These are phyloP conservation scores for Kalanchoe fedtschenkoi DNA, from an alignment of 164 flowering plant species.

Conservation along the genomic window DNA sequence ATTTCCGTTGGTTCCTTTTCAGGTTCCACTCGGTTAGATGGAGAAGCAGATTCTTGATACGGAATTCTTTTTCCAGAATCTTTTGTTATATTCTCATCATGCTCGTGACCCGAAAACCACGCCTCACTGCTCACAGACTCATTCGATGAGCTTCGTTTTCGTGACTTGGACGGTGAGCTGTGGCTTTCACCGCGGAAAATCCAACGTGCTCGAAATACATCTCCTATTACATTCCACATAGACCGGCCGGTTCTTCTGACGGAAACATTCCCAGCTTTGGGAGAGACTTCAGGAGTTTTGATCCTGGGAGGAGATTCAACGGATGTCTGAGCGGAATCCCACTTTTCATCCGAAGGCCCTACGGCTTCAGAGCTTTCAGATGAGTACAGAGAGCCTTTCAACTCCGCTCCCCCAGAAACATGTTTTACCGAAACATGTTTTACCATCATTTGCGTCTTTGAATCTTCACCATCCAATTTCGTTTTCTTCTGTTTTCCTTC, in stretches of 20 bases:
- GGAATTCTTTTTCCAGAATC: constrained; percentile 13
- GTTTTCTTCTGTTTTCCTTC: constrained; percentile 16
- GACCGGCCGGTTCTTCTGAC: constrained; percentile 56
- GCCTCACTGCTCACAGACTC: constrained; percentile 60
- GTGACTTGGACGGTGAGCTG: constrained; percentile 29
- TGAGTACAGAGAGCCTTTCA: constrained; percentile 27
- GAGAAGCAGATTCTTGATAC: constrained; percentile 19
- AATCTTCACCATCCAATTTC: constrained; percentile 14
- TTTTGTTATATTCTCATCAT: constrained; percentile 37
- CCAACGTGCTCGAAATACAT: constrained; percentile 55
- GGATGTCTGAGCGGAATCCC: constrained; percentile 49
- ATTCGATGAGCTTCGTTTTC: constrained; percentile 44
- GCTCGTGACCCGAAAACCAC: constrained; percentile 74
- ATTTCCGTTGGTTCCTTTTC: constrained; percentile 17
- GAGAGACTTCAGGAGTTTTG: constrained; percentile 24
- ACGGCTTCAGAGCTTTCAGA: constrained; percentile 34
- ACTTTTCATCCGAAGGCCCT: constrained; percentile 72
- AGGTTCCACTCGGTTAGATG: constrained; percentile 15
- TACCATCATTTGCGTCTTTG: constrained; percentile 10
- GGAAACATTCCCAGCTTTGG: constrained; percentile 22
- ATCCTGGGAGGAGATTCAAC: constrained; percentile 20
- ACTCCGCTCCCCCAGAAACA: constrained; percentile 21
- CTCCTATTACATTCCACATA: constrained; percentile 57
- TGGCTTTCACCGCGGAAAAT: constrained; percentile 37
- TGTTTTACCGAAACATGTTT: constrained; percentile 12